phyloP scores from a whole-genome alignment of 805 yeast genomes.

The Zygotorulaspora sp. region DNA sequence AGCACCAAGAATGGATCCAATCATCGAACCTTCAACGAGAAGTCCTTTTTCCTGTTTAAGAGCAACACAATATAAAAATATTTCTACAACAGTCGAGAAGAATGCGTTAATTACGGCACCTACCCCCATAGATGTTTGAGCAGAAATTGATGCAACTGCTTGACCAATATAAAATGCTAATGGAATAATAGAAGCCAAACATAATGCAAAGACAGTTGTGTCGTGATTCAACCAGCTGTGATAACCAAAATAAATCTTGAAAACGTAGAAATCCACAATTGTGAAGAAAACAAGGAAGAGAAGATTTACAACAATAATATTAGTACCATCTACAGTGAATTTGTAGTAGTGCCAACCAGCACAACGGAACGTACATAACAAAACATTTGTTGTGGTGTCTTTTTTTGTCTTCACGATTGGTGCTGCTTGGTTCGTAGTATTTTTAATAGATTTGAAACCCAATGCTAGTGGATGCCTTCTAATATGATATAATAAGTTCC shows the following conservation, averaged over 20 bases:
- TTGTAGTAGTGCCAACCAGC: conserved; percentile 92
- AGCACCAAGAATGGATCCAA: conserved; percentile 91
- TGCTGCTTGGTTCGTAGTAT: conserved; percentile 20
- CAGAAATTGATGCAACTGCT: conserved; percentile 98
- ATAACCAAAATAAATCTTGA: conserved; percentile 45
- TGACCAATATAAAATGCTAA: conserved; percentile 96
- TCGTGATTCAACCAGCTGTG: conserved; percentile 46
- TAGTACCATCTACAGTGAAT: conserved; percentile 94
- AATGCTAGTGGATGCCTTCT: conserved; percentile 88
- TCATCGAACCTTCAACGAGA: conserved; percentile 91
- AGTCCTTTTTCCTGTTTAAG: conserved; percentile 77
- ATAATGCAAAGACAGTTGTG: conserved; percentile 61
- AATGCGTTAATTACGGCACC: conserved; percentile 98
- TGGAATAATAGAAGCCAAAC: conserved; percentile 83
- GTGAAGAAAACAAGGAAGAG: conserved; percentile 76
- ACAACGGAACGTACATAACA: conserved; percentile 88
- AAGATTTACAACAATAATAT: conserved; percentile 84
- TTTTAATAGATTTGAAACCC: conserved; percentile 59
- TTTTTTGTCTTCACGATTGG: conserved; percentile 10
- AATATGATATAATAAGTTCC: conserved; percentile 66
- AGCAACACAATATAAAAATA: conserved; percentile 89
- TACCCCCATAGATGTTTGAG: conserved; percentile 97
- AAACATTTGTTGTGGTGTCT: conserved; percentile 47
- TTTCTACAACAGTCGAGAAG: conserved; percentile 92
- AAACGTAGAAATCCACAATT: conserved; percentile 66